Evolutionary conservation across 192 early-diverging fungal genomes (phyloP), one percentile per base, ranked within the genome.

Genomic region (Gamsiella multidivaricata): DNA sequence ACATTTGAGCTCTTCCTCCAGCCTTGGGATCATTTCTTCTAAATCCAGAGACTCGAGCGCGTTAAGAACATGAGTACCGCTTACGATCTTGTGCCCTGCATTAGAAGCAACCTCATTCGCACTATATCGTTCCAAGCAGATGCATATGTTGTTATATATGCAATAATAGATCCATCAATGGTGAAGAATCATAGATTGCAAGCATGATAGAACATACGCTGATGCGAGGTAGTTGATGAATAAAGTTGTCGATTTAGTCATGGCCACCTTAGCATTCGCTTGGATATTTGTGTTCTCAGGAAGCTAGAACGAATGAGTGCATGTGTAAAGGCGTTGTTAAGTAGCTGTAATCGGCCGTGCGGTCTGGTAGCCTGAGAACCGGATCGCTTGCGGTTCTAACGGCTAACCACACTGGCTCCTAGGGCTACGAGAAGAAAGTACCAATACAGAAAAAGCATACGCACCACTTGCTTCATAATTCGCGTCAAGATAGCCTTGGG

Each of bases 141-240:
- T n/a, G 14, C 31, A 20, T 34, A 41, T 7, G 14, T 9, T 32
- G 7, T 51, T 11, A 51, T n/a, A 23, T 11, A 8, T n/a, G 22
- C 17, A 47, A 8, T 10, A 61, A 14, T 6, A 28, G 41, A 23
- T 20, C n/a, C n/a, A n/a, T n/a, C n/a, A n/a, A n/a, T n/a, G n/a
- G n/a, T n/a, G n/a, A n/a, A n/a, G n/a, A n/a, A n/a, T n/a, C n/a
- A n/a, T n/a, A n/a, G n/a, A n/a, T n/a, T n/a, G n/a, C n/a, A n/a
- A n/a, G n/a, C n/a, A n/a, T n/a, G n/a, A n/a, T n/a, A n/a, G n/a
- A n/a, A 63, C 82, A 31, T 87, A 87, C 85, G 82, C 65, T 12
- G 81, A 70, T 25, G 73, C 66, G 1, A 87, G 57, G 39, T 87
- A 87, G 33, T 82, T 87, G 65, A 87, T 82, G 47, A 87, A 87